Evolutionary conservation across 2,329 filamentous ascomycete species (phyloP).

Genomic region (Fusarium sp.): DNA sequence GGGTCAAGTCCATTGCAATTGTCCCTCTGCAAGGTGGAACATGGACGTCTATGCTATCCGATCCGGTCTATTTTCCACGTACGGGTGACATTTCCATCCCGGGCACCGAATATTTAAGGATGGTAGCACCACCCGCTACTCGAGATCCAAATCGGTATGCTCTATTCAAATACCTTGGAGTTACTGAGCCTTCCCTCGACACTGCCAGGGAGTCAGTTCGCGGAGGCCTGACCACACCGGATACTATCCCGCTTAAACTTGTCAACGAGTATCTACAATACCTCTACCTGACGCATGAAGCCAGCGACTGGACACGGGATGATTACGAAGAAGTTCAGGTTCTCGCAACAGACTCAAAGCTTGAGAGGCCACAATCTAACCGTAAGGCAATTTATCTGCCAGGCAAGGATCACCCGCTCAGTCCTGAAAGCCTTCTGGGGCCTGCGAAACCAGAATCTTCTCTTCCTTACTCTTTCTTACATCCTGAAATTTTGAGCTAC

Average conservation of each 20-base stretch:
- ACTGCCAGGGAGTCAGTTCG: rapidly evolving
- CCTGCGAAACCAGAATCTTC: rapidly evolving
- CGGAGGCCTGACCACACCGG: rapidly evolving
- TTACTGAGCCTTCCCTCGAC: not conserved
- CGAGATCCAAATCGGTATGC: not conserved
- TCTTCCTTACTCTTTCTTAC: rapidly evolving
- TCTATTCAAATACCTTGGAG: not conserved
- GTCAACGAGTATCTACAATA: not conserved
- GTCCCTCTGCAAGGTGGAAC: not conserved
- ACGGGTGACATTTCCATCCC: not conserved
- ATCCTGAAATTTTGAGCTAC: not conserved
- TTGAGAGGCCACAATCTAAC: rapidly evolving
- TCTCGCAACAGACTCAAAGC: rapidly evolving
- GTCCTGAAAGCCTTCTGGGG: not conserved
- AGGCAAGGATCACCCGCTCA: not conserved
- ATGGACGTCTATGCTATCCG: not conserved
- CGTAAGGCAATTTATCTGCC: rapidly evolving
- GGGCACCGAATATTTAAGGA: rapidly evolving
- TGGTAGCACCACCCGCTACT: not conserved
- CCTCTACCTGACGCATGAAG: not conserved
- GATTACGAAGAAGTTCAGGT: rapidly evolving
- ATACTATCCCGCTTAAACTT: rapidly evolving
- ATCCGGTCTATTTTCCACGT: rapidly evolving
- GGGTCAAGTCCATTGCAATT: not conserved
- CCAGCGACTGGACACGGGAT: rapidly evolving